Percentiles rank a stretch among this genome's conserved stretches.
These are phyloP conservation scores for Claviceps sp. DNA, from an alignment of 2,329 filamentous ascomycete species.

Conservation along the genomic window DNA sequence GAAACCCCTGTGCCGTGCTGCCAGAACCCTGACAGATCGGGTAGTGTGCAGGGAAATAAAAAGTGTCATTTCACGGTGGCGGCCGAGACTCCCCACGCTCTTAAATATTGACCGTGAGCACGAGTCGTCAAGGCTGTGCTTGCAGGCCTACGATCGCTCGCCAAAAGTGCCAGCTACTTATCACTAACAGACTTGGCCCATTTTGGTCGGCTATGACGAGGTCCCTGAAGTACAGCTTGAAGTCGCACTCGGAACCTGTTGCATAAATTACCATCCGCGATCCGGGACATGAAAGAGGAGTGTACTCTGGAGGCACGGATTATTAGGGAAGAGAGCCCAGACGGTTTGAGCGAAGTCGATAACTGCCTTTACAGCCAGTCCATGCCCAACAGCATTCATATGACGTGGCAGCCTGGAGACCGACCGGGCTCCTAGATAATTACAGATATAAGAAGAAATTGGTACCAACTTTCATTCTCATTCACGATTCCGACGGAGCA, in stretches of 20 bases:
- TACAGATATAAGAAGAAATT: neutral
- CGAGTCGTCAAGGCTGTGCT: constrained; percentile 22
- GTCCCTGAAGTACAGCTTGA: constrained; percentile 1
- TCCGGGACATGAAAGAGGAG: neutral
- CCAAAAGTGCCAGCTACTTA: neutral
- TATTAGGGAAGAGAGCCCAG: neutral
- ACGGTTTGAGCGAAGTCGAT: neutral
- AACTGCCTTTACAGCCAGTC: constrained; percentile 8
- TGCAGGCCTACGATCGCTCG: constrained; percentile 17
- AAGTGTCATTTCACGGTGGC: constrained; percentile 20
- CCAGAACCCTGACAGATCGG: constrained; percentile 18
- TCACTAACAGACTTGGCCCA: neutral
- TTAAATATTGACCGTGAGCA: constrained; percentile 26
- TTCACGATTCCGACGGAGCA: neutral
- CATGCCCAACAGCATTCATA: neutral
- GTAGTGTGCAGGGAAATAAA: constrained; percentile 20
- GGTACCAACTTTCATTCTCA: neutral
- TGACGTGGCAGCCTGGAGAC: neutral
- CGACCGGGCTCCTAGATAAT: neutral
- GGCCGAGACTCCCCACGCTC: constrained; percentile 22
- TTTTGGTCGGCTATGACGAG: constrained; percentile 10
- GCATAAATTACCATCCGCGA: neutral
- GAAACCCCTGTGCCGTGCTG: constrained; percentile 28
- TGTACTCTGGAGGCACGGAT: constrained; percentile 1
- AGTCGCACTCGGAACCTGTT: neutral